A percentile compares a stretch with the other conserved stretches of the same genome.
Evolutionary conservation across 192 early-diverging fungal species (phyloP).

Genomic region (Coemansia sp.): DNA sequence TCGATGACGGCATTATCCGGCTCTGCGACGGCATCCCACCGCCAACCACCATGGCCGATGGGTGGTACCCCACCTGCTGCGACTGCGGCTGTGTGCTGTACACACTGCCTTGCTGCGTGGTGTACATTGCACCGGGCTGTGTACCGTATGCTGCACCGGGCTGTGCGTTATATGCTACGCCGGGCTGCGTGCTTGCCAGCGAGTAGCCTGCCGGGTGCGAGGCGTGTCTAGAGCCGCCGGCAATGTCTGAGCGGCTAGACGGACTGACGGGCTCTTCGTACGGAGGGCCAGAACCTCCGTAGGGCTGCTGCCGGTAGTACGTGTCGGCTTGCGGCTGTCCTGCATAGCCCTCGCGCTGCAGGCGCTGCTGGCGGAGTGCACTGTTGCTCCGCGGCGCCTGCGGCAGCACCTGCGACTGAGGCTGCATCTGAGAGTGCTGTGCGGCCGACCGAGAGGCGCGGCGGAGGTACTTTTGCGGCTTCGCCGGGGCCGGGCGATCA

Average conservation of each 20-base stretch:
- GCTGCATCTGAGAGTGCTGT: too few relatives aligned
- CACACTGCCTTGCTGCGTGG: not conserved
- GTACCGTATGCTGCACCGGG: not conserved
- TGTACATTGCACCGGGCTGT: too few relatives aligned
- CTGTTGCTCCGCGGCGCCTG: not conserved
- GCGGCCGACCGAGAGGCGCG: conserved; percentile 24
- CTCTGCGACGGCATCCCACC: conserved; percentile 36
- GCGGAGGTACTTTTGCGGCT: conserved; percentile 35
- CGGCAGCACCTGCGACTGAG: too few relatives aligned
- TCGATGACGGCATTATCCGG: conserved; percentile 29
- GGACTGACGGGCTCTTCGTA: conserved; percentile 16
- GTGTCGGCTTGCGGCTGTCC: conserved; percentile 5
- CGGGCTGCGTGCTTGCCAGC: conserved; percentile 11
- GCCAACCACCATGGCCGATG: conserved; percentile 45
- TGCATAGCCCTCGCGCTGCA: conserved; percentile 12
- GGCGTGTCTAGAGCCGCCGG: not conserved
- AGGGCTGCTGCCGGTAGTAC: conserved; percentile 4
- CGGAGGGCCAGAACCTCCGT: conserved; percentile 1
- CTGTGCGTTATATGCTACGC: too few relatives aligned
- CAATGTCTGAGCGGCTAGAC: conserved; percentile 23
- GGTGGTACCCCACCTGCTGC: conserved; percentile 10
- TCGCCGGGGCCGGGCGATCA: conserved; percentile 26
- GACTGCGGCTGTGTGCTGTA: not conserved
- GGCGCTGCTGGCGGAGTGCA: conserved; percentile 8
- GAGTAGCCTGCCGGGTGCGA: conserved; percentile 12